phyloP scores from a whole-genome alignment of 2,329 filamentous ascomycete genomes.

The Fusarium gaditjirri region DNA sequence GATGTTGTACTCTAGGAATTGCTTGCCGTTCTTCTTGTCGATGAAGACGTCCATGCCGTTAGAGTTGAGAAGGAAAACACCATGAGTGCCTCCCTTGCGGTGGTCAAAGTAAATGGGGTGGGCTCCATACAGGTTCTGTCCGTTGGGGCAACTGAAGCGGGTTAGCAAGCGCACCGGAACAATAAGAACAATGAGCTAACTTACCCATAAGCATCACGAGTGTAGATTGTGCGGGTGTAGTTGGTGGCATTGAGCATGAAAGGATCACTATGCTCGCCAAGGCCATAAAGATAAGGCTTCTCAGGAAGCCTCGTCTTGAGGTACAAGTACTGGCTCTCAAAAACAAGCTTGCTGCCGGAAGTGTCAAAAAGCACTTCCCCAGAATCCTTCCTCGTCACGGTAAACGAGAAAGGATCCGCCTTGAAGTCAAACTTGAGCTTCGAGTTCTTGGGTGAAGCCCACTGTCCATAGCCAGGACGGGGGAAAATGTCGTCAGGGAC shows the following conservation, averaged over 20 bases:
- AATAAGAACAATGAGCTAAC: not conserved
- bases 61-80: slow-evolving; percentile 77
- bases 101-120: slow-evolving; percentile 83
- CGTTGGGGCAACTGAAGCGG: slow-evolving; percentile 58
- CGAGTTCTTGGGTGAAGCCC: slow-evolving; percentile 43
- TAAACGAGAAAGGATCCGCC: slow-evolving; percentile 73
- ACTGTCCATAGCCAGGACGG: slow-evolving; percentile 53
- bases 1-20: slow-evolving; percentile 83
- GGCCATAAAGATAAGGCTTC: slow-evolving; percentile 78
- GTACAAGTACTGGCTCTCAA: slow-evolving; percentile 81
- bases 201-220: slow-evolving; percentile 61
- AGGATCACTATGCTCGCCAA: slow-evolving; percentile 80
- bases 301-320: slow-evolving; percentile 76
- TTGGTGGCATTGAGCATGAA: slow-evolving; percentile 75
- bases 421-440: slow-evolving; percentile 60
- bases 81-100: slow-evolving; percentile 66
- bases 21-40: slow-evolving; percentile 65
- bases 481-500: slow-evolving; percentile 76
- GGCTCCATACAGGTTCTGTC: slow-evolving; percentile 76
- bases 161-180: not conserved
- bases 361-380: slow-evolving; percentile 75
- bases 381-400: slow-evolving; percentile 57
- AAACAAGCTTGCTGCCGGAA: slow-evolving; percentile 72
- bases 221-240: slow-evolving; percentile 72
- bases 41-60: slow-evolving; percentile 84